A percentile compares a stretch with the other conserved stretches of the same genome.
These are phyloP conservation scores for Rhazya stricta DNA, from an alignment of 257 asterid species.

Conservation along the genomic window DNA sequence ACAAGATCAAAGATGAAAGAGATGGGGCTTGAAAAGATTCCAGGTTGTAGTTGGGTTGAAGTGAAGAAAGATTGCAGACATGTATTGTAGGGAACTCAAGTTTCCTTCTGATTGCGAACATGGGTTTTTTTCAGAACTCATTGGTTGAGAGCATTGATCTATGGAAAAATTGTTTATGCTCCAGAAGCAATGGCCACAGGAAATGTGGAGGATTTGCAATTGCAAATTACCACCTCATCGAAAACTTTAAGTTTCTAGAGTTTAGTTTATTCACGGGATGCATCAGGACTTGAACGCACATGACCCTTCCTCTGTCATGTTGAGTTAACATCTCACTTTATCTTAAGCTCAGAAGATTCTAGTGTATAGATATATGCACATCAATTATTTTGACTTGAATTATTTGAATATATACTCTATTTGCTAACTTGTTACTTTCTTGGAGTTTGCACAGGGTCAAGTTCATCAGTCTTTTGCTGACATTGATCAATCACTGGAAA, in stretches of 20 bases:
- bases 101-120: neutral
- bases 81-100: neutral
- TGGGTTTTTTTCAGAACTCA: too few species aligned
- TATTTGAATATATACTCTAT: slow-evolving; percentile 1
- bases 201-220: neutral
- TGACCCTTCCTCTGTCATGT: too few species aligned
- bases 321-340: too few species aligned
- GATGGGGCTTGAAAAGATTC: slow-evolving; percentile 15
- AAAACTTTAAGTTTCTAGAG: too few species aligned
- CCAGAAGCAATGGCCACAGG: neutral
- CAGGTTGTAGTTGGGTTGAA: slow-evolving; percentile 32
- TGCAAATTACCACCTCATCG: too few species aligned
- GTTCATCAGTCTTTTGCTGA: slow-evolving; percentile 22
- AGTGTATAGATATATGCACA: too few species aligned
- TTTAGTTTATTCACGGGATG: too few species aligned
- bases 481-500: slow-evolving; percentile 35
- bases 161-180: neutral
- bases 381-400: too few species aligned
- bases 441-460: slow-evolving; percentile 22
- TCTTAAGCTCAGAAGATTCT: too few species aligned
- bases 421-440: slow-evolving; percentile 8
- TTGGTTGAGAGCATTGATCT: neutral
- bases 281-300: too few species aligned
- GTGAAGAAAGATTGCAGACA: slow-evolving; percentile 2
- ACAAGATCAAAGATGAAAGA: slow-evolving; percentile 25